Base-by-base conservation (phyloP, 2,329 filamentous ascomycete genomes). In the Monosporascus sp. region DNA sequence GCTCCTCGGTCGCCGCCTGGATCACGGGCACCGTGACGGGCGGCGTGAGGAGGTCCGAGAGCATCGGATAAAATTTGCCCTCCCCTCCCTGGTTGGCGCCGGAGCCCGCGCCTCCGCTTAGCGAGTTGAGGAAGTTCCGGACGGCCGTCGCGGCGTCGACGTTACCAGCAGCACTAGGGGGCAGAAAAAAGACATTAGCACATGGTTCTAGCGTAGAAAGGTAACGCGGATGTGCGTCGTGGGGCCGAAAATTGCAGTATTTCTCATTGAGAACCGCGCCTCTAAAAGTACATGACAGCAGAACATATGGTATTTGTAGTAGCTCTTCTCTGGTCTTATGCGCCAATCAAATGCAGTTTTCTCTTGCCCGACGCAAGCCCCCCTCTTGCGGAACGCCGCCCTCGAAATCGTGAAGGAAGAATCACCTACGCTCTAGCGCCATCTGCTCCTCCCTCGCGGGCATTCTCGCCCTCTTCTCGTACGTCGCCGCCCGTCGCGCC, bases 351-450 rank as follows among this genome's bases (percentile, higher is more conserved):
- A 60, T 62, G 63, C 57, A 54, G 40, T 56, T 52, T 52, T 56
- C 44, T 54, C 49, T 51, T 54, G 52, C 51, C 49, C 22, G 36
- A 43, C 27, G 40, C 17, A 52, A 56, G 48, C 51, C 40, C 50
- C 51, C 56, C 53, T 41, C 49, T 49, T 48, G 53, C 55, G 52
- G 61, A 65, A 66, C 63, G 61, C 63, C 64, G 58, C 58, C 40
- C 20, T 20, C 11, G 9, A 61, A 64, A 60, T 61, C 61, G 62
- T 60, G 60, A 59, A 64, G 58, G 71, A 74, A 70, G 73, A 71
- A 53, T 58, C 71, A 99, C 95, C 93, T 97, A 99, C 94, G 93
- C 94, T 97, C 94, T 86, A 76, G 90, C 95, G 68, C 95, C 94
- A 75, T 97, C 94, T 64, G 91, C 91, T 69, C 95, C 94, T 56